phyloP scores from a whole-genome alignment of 768 basidiomycete genomes.

The Rhizopogon sp. region DNA sequence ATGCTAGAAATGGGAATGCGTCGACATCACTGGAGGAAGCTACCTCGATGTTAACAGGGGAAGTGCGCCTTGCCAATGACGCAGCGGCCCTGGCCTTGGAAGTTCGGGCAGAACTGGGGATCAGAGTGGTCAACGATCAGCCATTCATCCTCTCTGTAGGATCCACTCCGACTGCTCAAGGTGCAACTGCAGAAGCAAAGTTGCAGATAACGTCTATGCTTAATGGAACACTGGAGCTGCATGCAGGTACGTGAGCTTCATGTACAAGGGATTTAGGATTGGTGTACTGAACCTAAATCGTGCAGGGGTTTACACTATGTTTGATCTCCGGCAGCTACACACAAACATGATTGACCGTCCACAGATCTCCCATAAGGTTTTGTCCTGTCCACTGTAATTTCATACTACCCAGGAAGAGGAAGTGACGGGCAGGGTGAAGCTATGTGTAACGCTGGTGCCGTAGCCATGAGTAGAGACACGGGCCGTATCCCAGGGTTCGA shows the following conservation, averaged over 20 bases:
- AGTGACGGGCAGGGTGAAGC: constrained; percentile 61
- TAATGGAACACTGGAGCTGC: constrained; percentile 65
- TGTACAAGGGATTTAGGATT: background rate
- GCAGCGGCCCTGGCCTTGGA: constrained; percentile 54
- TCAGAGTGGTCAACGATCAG: constrained; percentile 27
- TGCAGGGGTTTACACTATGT: constrained; percentile 72
- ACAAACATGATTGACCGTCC: constrained; percentile 60
- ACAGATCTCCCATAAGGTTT: constrained; percentile 60
- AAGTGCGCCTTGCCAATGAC: constrained; percentile 64
- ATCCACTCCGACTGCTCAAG: constrained; percentile 82
- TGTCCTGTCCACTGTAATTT: constrained; percentile 64
- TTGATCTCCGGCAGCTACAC: constrained; percentile 78
- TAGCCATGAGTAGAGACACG: constrained; percentile 83
- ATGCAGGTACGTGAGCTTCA: constrained; percentile 48
- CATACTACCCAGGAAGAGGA: constrained; percentile 70
- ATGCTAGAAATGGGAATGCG: constrained; percentile 71
- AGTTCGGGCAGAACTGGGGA: constrained; percentile 34
- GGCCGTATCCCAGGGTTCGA: constrained; percentile 68
- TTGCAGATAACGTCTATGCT: constrained; percentile 41
- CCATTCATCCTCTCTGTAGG: constrained; percentile 76
- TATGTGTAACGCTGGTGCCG: constrained; percentile 77
- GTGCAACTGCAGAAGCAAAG: constrained; percentile 50
- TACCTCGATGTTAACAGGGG: constrained; percentile 56
- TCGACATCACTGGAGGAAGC: constrained; percentile 66
- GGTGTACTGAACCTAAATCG: background rate